Base-by-base conservation (phyloP, 2,329 filamentous ascomycete species). In the Beauveria rudraprayagi region DNA sequence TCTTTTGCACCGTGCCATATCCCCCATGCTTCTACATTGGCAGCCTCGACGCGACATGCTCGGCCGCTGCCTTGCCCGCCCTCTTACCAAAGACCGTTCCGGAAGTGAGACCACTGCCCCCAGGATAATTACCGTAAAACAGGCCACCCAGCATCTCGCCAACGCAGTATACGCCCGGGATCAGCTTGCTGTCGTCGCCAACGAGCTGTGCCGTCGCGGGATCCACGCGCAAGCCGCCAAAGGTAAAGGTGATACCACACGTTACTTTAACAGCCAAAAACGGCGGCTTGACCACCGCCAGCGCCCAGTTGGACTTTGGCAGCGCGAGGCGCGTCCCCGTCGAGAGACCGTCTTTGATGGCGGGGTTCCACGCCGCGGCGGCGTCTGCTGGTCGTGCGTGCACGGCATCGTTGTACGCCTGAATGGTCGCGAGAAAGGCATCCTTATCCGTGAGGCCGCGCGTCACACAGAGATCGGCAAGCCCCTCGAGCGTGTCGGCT, bases 71-170 rank as follows among this genome's bases (percentile, higher is more conserved):
- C 41, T 60, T 67, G 0, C 78, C 77, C 34, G 77, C 77, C 55
- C 70, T 71, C 17, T 75, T 69, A 0, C 78, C 77, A 70, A 80
- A 78, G 0, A 86, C 82, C 0, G 81, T 75, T 0, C 84, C 84
- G 22, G 83, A 80, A 0, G 83, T 87, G 69, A 88, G 70, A 0
- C 84, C 84, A 66, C 80, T 84, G 0, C 85, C 84, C 5, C 84
- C 84, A 0, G 83, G 84, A 65, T 87, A 87, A 65, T 87, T 87
- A 14, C 77, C 76, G 67, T 83, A 84, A 65, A 87, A 87, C 22
- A 88, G 67, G 0, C 84, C 84, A 1, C 86, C 86, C 1, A 89
- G 67, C 82, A 89, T 87, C 70, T 89, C 86, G 0, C 86, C 86
- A 3, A 76, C 80, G 64, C 83, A 85, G 63, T 79, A 87, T 2